Evolutionary conservation across 176 grass and related monocot genomes (phyloP).

Genomic region (Urochloa ruziziensis): DNA sequence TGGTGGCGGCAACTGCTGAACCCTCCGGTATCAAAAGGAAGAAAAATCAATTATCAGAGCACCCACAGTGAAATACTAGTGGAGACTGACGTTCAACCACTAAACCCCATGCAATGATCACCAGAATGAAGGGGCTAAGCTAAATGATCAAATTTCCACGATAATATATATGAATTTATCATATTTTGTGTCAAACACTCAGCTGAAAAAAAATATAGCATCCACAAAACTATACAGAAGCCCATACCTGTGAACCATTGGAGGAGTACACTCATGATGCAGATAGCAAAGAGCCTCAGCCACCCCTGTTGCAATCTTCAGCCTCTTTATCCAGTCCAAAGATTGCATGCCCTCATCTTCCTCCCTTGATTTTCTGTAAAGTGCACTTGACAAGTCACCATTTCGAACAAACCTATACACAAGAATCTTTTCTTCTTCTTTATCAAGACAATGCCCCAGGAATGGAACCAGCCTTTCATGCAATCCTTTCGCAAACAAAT

Average conservation of each 20-base stretch:
- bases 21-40: background rate
- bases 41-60: slow-evolving; percentile 25
- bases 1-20: slow-evolving; percentile 6
- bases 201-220: slow-evolving; percentile 18
- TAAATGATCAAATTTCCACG: background rate
- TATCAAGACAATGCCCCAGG: slow-evolving; percentile 74
- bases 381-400: slow-evolving; percentile 60
- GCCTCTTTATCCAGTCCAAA: slow-evolving; percentile 98
- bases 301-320: slow-evolving; percentile 95
- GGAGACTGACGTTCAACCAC: background rate
- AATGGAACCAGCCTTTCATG: slow-evolving; percentile 74
- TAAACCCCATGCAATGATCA: slow-evolving; percentile 10
- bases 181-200: background rate
- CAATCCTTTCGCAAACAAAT: slow-evolving; percentile 74
- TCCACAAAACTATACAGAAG: slow-evolving; percentile 9
- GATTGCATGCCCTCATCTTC: slow-evolving; percentile 86
- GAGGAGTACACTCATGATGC: slow-evolving; percentile 85
- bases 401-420: slow-evolving; percentile 86
- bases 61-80: slow-evolving; percentile 26
- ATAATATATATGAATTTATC: background rate
- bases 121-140: background rate
- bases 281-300: slow-evolving; percentile 94
- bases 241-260: slow-evolving; percentile 93
- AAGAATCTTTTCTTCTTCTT: slow-evolving; percentile 75
- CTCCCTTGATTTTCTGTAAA: slow-evolving; percentile 67